phyloP scores from a whole-genome alignment of 2,329 filamentous ascomycete species.

The Botrytis hyacinthi region DNA sequence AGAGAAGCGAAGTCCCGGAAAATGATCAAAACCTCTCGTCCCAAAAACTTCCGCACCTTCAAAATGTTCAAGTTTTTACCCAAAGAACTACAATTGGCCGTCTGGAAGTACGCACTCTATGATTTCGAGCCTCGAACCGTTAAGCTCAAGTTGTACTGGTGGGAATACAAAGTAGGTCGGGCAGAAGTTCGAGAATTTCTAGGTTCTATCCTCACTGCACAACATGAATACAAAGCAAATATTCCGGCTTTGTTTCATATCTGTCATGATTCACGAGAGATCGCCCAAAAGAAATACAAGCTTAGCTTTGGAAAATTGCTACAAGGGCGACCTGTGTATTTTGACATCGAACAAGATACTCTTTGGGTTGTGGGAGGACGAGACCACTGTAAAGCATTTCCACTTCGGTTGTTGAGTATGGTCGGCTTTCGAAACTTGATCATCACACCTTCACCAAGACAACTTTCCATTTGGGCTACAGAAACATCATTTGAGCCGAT shows the following conservation, averaged over 20 bases:
- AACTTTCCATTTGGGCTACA: accelerated
- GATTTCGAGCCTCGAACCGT: background rate
- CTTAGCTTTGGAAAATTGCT: background rate
- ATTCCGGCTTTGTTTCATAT: background rate
- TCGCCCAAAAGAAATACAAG: background rate
- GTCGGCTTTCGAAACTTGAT: background rate
- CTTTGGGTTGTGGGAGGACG: background rate
- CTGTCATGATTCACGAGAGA: background rate
- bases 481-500: background rate
- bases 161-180: background rate
- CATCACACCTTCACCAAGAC: background rate
- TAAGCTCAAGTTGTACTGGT: background rate
- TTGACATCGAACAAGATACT: background rate
- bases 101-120: background rate
- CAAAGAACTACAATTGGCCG: background rate
- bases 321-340: background rate
- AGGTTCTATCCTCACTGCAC: background rate
- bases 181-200: background rate
- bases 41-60: background rate
- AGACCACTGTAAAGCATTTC: background rate
- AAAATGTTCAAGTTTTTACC: background rate
- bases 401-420: background rate
- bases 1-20: background rate
- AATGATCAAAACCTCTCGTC: background rate
- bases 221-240: background rate